A percentile compares a stretch with the other conserved stretches of the same genome.
These are phyloP conservation scores for Neophaeococcomyces aloes DNA, from an alignment of 2,329 filamentous ascomycete genomes.

Conservation along the genomic window DNA sequence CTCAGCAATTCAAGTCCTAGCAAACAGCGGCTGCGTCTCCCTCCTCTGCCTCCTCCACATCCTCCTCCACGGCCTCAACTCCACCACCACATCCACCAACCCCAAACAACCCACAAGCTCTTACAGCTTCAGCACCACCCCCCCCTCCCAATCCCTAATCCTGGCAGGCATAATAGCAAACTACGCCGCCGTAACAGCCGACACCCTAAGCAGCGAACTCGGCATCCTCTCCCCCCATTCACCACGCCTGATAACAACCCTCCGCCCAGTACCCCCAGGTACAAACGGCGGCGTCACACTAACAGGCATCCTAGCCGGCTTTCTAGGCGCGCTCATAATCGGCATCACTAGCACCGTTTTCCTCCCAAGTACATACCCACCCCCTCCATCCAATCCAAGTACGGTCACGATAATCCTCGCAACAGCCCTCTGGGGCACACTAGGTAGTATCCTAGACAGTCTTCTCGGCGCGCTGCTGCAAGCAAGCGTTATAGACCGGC, in stretches of 20 bases:
- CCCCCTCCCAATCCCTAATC: constrained; percentile 39
- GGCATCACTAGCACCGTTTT: constrained; percentile 58
- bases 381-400: constrained; percentile 10
- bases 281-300: constrained; percentile 88
- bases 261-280: constrained; percentile 69
- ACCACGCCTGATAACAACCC: constrained; percentile 79
- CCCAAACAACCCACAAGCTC: too few species aligned
- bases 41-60: constrained; percentile 46
- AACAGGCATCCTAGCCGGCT: constrained; percentile 61
- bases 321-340: constrained; percentile 60
- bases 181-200: constrained; percentile 83
- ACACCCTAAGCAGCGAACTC: constrained; percentile 91
- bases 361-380: constrained; percentile 55
- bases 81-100: too few species aligned
- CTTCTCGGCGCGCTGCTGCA: constrained; percentile 76
- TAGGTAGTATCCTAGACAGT: constrained; percentile 79
- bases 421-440: constrained; percentile 48
- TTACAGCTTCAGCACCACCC: constrained; percentile 1
- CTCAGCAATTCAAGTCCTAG: constrained; percentile 78
- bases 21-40: constrained; percentile 73
- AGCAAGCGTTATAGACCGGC: constrained; percentile 71
- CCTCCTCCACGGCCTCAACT: constrained; percentile 1
- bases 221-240: constrained; percentile 70
- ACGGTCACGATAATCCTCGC: constrained; percentile 12
- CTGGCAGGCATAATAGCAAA: constrained; percentile 61